phyloP scores from a whole-genome alignment of 805 yeast genomes.

The Wickerhamiella alocasiicola region DNA sequence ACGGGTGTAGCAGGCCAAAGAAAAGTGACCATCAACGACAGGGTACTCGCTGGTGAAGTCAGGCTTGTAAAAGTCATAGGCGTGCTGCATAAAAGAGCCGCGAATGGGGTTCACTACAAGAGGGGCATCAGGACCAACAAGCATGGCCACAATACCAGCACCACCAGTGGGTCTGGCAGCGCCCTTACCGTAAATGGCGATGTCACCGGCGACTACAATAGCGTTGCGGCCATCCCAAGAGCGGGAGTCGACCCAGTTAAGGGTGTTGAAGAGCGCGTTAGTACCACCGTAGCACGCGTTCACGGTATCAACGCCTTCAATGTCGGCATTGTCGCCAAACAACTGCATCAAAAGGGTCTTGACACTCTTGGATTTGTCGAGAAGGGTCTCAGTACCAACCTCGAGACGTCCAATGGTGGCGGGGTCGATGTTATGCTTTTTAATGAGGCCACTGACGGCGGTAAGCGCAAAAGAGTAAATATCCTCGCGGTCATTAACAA shows the following conservation, averaged over 20 bases:
- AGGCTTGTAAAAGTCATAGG: conserved; percentile 94
- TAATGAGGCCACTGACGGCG: conserved; percentile 62
- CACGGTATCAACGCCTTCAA: conserved; percentile 91
- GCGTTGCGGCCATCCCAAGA: conserved; percentile 99
- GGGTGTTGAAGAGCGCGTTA: conserved; percentile 79
- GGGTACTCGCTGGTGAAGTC: conserved; percentile 95
- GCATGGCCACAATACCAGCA: conserved; percentile 90
- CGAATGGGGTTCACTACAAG: conserved; percentile 78
- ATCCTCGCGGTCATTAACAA: conserved; percentile 95
- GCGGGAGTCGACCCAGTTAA: conserved; percentile 92
- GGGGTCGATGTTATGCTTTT: conserved; percentile 73
- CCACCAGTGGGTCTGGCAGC: conserved; percentile 99
- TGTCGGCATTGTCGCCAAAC: conserved; percentile 74
- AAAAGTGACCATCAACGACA: conserved; percentile 92
- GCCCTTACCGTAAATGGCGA: conserved; percentile 93
- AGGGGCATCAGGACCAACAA: conserved; percentile 97
- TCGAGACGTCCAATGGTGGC: conserved; percentile 81
- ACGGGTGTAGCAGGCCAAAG: conserved; percentile 83
- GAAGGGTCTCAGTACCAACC: conserved; percentile 94
- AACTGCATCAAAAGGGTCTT: conserved; percentile 93
- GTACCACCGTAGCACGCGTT: conserved; percentile 99
- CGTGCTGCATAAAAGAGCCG: conserved; percentile 93
- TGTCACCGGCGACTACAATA: conserved; percentile 92
- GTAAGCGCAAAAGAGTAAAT: conserved; percentile 90
- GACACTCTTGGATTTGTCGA: conserved; percentile 94